Conservation (phyloP, 2,329 filamentous ascomycete genomes). For the Colletotrichum sp. region DNA sequence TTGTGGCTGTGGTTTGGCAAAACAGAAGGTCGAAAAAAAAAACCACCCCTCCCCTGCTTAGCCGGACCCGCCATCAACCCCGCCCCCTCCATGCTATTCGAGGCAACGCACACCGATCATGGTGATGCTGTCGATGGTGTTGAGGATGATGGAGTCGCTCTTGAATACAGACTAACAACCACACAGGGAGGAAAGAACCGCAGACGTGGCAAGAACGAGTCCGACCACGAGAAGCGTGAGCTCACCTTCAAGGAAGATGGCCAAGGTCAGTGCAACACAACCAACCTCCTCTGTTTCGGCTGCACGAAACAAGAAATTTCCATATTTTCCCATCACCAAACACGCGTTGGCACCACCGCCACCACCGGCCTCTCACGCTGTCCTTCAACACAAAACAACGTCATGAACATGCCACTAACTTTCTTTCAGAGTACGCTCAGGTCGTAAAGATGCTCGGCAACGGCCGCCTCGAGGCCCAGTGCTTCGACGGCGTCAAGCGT, state of each 20-base stretch:
- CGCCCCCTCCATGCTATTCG: constrained; percentile 18
- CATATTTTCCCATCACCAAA: neutral
- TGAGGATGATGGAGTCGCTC: neutral
- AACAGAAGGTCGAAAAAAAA: neutral
- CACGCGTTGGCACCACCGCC: neutral
- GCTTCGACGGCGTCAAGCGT: constrained; percentile 92
- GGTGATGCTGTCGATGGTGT: constrained; percentile 2
- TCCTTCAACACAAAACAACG: neutral
- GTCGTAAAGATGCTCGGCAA: constrained; percentile 96
- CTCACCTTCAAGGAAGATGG: constrained; percentile 99
- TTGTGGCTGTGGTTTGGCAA: neutral
- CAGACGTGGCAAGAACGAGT: constrained; percentile 98
- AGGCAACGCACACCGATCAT: constrained; percentile 6
- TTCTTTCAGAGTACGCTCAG: constrained; percentile 79
- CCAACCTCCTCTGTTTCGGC: neutral
- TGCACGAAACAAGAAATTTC: neutral
- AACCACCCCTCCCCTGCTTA: constrained; percentile 13
- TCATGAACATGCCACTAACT: neutral
- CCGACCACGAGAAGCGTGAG: constrained; percentile 99
- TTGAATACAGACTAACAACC: neutral
- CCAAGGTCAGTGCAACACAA: constrained; percentile 62
- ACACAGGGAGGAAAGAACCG: constrained; percentile 94
- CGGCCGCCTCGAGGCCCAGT: constrained; percentile 88
- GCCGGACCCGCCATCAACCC: constrained; percentile 22
- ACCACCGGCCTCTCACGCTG: neutral